Base-by-base conservation (phyloP, 192 early-diverging fungal species). In the Obelidium mucronatum region DNA sequence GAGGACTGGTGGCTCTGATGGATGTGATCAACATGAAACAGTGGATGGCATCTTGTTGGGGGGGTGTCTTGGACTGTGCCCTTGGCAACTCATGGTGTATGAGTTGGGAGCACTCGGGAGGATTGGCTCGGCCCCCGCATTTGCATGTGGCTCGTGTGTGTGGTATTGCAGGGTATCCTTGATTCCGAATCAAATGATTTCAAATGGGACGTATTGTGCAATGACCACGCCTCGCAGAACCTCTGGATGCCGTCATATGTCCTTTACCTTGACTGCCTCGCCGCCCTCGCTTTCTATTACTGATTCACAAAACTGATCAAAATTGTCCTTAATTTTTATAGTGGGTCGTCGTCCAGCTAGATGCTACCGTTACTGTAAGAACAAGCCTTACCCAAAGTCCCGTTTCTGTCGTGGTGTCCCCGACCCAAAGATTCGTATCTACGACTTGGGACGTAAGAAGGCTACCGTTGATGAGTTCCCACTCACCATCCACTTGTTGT, bases 331-430 rank as follows among this genome's bases (percentile, higher is more conserved):
- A 6, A 13, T 64, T 36, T 96, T 54, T 69, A 6, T 22, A 72
- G 69, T 98, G 96, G 96, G 95, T 95, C 95, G 96, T 79, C 95
- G 96, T 94, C 96, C 96, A 83, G 94, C 96, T 89, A 92, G 95
- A 74, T 98, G 96, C 89, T 98, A 97, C 88, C 91, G 96, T 81
- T 98, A 98, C 90, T 96, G 94, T 88, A 98, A 97, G 91, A 97
- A 97, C 94, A 99, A 98, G 93, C 96, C 95, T 78, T 98, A 98
- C 88, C 97, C 97, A 78, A 99, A 97, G 91, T 96, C 93, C 73
- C 93, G 94, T 70, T 98, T 94, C 93, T 94, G 91, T 88, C 96
- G 95, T 93, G 97, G 95, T 96, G 96, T 99, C 79, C 97, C 97
- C 54, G 97, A 99, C 90, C 89, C 96, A 74, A 98, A 98, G 92